A percentile compares a stretch with the other conserved stretches of the same genome.
Evolutionary conservation across 2,329 filamentous ascomycete genomes (phyloP).

Genomic region (Clonostachys chloroleuca): DNA sequence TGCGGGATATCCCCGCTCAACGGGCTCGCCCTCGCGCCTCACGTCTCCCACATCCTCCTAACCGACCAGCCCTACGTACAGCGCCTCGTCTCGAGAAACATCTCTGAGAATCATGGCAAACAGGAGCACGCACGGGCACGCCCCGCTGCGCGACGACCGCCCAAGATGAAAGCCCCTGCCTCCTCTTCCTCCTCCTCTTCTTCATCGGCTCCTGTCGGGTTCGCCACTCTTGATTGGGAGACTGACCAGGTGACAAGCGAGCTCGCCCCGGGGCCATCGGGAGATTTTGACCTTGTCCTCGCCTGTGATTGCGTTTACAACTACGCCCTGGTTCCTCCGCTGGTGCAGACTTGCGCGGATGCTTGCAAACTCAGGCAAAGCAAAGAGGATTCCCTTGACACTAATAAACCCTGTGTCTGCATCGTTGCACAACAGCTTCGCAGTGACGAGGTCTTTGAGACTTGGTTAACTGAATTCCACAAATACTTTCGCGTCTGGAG

Average conservation of each 20-base stretch:
- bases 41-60: conserved; percentile 63
- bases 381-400: conserved; percentile 1
- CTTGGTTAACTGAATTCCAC: conserved; percentile 70
- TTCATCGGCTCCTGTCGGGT: conserved; percentile 37
- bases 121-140: not conserved
- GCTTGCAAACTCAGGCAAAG: conserved; percentile 56
- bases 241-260: conserved; percentile 44
- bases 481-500: conserved; percentile 70
- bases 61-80: conserved; percentile 88
- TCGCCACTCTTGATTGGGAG: conserved; percentile 80
- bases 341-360: conserved; percentile 78
- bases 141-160: too few relatives aligned
- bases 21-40: conserved; percentile 61
- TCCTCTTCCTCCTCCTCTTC: conserved; percentile 3
- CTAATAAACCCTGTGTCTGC: conserved; percentile 58
- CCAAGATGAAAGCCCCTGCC: not conserved
- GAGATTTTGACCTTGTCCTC: conserved; percentile 67
- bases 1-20: conserved; percentile 83
- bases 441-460: conserved; percentile 77
- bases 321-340: conserved; percentile 73
- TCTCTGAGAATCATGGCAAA: conserved; percentile 54
- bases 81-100: conserved; percentile 71
- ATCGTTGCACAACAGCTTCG: conserved; percentile 87
- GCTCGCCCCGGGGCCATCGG: conserved; percentile 24
- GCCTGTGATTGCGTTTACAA: conserved; percentile 97